Conservation (phyloP, 2,329 filamentous ascomycete genomes). For the Diplodia corticola region DNA sequence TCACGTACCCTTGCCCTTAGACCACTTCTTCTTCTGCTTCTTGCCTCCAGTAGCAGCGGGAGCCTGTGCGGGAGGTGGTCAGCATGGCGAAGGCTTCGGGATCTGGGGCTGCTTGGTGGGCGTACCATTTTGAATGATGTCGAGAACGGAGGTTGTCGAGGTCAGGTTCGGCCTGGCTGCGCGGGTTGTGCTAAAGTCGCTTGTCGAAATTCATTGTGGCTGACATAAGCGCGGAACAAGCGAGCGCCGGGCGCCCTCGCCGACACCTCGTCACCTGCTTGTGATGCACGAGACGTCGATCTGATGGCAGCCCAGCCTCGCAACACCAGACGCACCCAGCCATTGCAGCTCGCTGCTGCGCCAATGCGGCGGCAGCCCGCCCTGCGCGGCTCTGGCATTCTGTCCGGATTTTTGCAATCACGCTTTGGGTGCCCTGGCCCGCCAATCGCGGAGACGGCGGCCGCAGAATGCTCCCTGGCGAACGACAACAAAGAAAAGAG, state of each 20-base stretch:
- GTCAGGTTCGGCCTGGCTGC: conserved; percentile 8
- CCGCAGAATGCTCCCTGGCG: background rate
- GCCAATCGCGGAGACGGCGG: background rate
- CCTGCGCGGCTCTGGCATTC: background rate
- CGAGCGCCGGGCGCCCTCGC: background rate
- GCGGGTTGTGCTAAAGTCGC: conserved; percentile 17
- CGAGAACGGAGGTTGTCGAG: conserved; percentile 27
- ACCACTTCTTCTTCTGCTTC: conserved; percentile 85
- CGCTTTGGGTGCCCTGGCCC: background rate
- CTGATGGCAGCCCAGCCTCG: background rate
- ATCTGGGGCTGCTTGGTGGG: conserved; percentile 7
- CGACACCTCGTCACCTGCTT: conserved; percentile 2
- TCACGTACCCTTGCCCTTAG: conserved; percentile 60
- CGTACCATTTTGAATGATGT: conserved; percentile 48
- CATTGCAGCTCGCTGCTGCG: background rate
- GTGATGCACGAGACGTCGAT: conserved; percentile 3
- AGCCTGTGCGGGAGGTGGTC: conserved; percentile 37
- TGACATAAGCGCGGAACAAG: conserved; percentile 14
- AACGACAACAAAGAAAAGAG: background rate
- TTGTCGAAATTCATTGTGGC: conserved; percentile 23
- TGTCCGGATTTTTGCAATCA: background rate
- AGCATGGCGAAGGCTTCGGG: background rate
- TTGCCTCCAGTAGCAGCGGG: conserved; percentile 66
- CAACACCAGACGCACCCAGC: background rate
- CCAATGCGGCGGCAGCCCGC: background rate